Evolutionary conservation across 2,329 filamentous ascomycete genomes (phyloP), one percentile per base, ranked within the genome.

Genomic region (Triangularia setosa): DNA sequence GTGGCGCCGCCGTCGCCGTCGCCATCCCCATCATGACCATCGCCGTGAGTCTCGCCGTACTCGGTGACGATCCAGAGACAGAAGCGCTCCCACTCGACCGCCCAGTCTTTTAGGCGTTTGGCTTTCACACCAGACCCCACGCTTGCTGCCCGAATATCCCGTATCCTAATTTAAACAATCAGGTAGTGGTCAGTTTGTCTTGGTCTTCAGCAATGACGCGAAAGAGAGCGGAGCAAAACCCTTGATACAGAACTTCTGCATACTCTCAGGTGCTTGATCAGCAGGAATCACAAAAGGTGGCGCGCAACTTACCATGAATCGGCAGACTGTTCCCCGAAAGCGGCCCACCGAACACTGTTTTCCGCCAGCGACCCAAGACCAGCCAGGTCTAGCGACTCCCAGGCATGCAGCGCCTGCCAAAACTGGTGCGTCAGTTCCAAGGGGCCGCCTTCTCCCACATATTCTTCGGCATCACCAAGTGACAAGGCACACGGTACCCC

Each of bases 361-460:
- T 98, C 93, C 0, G 93, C 94, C 70, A 99, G 82, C 64, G 89
- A 90, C 0, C 90, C 94, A 60, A 98, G 78, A 0, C 93, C 94
- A 11, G 91, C 92, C 2, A 98, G 82, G 0, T 93, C 95, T 14
- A 97, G 84, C 73, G 96, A 97, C 65, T 96, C 90, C 86, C 93
- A 95, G 0, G 91, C 93, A 76, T 97, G 93, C 21, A 97, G 79
- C 1, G 91, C 90, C 76, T 96, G 92, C 92, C 92, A 97, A 77
- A 96, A 97, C 77, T 97, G 93, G 76, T 96, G 91, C 1, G 90
- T 94, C 83, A 95, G 88, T 40, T 92, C 92, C 25, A 88, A 90
- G 6, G 84, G 86, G 16, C 8, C 44, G 14, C 40, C 48, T 3
- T 30, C 27, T 14, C 14, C 16, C 12, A 16, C n/a, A 2, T 27